A percentile compares a stretch with the other conserved stretches of the same genome.
Evolutionary conservation across 805 yeast species (phyloP).

Genomic region (Zygosaccharomyces rouxii): DNA sequence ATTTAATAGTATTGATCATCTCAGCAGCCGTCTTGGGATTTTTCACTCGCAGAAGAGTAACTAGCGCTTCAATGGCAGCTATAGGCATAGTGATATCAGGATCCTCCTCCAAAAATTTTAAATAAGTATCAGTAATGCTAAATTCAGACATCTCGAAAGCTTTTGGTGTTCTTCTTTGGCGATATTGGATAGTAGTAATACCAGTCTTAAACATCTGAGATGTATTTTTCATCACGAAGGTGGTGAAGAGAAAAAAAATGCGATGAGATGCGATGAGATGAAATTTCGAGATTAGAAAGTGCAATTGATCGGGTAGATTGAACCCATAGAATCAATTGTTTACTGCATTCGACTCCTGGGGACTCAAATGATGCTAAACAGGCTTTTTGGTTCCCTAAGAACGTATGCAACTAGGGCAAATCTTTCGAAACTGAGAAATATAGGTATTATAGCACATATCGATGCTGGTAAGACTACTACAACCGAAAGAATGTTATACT

Average conservation of each 20-base stretch:
- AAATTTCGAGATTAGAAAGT: background rate
- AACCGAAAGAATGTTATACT: constrained; percentile 91
- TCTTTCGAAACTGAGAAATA: constrained; percentile 55
- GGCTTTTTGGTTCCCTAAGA: constrained; percentile 7
- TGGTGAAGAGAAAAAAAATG: constrained; percentile 1
- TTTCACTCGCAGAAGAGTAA: constrained; percentile 71
- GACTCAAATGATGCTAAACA: constrained; percentile 4
- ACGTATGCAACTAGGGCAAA: constrained; percentile 15
- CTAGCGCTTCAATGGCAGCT: constrained; percentile 94
- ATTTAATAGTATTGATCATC: constrained; percentile 72
- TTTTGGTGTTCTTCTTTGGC: background rate
- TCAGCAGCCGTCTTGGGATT: constrained; percentile 95
- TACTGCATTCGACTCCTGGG: background rate
- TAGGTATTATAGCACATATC: constrained; percentile 97
- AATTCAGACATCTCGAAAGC: constrained; percentile 40
- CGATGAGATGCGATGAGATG: background rate
- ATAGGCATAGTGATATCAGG: constrained; percentile 99
- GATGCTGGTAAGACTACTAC: constrained; percentile 99
- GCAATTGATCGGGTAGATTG: no score
- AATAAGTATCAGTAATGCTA: constrained; percentile 78
- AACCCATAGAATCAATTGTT: background rate
- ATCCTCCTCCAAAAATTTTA: constrained; percentile 78
- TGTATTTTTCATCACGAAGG: background rate
- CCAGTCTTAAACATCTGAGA: background rate
- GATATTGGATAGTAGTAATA: background rate